Conservation (phyloP, 352 stramenopile genomes). For the Vaucheria bursata region DNA sequence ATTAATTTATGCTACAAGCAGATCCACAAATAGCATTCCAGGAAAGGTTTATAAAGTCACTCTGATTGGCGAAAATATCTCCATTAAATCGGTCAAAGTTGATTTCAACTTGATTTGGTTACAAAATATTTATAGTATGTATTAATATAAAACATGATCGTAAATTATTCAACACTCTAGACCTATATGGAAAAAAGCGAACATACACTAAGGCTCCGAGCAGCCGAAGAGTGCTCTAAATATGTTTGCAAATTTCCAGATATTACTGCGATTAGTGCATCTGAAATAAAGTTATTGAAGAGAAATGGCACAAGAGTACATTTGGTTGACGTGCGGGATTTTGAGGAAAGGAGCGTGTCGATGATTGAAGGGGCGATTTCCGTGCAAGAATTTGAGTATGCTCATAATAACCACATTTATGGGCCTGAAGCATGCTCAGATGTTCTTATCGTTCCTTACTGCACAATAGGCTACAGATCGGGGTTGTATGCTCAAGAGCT, state of each 20-base stretch:
- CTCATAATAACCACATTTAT: not conserved
- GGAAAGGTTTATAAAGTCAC: too few relatives aligned
- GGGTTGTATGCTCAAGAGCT: conserved; percentile 5
- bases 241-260: not conserved
- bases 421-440: not conserved
- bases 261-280: not conserved
- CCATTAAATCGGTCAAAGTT: too few relatives aligned
- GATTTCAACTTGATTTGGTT: too few relatives aligned
- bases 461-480: conserved; percentile 10
- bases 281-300: not conserved
- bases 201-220: too few relatives aligned
- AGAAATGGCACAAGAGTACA: not conserved
- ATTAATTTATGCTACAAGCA: too few relatives aligned
- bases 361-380: conserved; percentile 3
- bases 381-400: not conserved
- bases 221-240: not conserved
- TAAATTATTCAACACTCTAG: too few relatives aligned
- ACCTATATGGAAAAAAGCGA: too few relatives aligned
- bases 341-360: conserved; percentile 1
- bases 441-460: not conserved
- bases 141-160: too few relatives aligned
- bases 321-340: not conserved
- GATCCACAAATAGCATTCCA: too few relatives aligned
- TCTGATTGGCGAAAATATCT: too few relatives aligned
- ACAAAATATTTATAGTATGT: too few relatives aligned